Percentiles rank a stretch among this genome's conserved stretches.
These are phyloP conservation scores for Candida sojae DNA, from an alignment of 1,139 yeast genomes.

Conservation along the genomic window DNA sequence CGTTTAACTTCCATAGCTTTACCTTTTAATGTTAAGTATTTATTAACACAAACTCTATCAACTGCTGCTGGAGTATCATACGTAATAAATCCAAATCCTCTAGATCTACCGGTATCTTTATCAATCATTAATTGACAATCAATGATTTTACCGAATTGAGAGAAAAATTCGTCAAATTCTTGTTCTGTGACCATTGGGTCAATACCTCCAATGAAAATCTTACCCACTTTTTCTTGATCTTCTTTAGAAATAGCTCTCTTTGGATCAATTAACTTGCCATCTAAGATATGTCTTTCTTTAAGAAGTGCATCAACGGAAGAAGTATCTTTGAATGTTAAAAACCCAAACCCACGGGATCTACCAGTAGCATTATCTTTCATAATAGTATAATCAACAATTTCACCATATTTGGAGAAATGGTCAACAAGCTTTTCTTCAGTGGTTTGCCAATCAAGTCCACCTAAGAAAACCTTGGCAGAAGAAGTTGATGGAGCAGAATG, in stretches of 20 bases:
- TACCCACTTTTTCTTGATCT: conserved; percentile 96
- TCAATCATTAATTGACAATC: conserved; percentile 98
- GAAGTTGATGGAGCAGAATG: conserved; percentile 16
- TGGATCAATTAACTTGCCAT: conserved; percentile 97
- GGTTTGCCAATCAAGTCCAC: conserved; percentile 99
- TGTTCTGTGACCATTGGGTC: conserved; percentile 93
- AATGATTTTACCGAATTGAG: conserved; percentile 88
- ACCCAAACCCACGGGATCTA: conserved; percentile 95
- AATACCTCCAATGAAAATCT: conserved; percentile 97
- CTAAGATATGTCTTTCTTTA: conserved; percentile 84
- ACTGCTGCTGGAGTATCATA: conserved; percentile 96
- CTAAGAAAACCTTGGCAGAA: conserved; percentile 43
- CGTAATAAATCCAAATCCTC: conserved; percentile 98
- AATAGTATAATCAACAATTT: conserved; percentile 84
- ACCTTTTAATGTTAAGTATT: conserved; percentile 82
- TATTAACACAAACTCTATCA: conserved; percentile 83
- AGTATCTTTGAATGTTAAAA: conserved; percentile 83
- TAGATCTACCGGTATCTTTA: conserved; percentile 94
- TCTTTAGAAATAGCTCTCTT: conserved; percentile 98
- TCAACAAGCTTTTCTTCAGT: conserved; percentile 81
- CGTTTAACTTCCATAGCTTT: conserved; percentile 94
- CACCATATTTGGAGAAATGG: conserved; percentile 89
- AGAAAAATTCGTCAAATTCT: conserved; percentile 86
- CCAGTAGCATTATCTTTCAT: conserved; percentile 94
- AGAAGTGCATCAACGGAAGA: conserved; percentile 85